A percentile compares a stretch with the other conserved stretches of the same genome.
Conservation (phyloP, 306 rosid genomes). For the Cyamopsis tetragonoloba region DNA sequence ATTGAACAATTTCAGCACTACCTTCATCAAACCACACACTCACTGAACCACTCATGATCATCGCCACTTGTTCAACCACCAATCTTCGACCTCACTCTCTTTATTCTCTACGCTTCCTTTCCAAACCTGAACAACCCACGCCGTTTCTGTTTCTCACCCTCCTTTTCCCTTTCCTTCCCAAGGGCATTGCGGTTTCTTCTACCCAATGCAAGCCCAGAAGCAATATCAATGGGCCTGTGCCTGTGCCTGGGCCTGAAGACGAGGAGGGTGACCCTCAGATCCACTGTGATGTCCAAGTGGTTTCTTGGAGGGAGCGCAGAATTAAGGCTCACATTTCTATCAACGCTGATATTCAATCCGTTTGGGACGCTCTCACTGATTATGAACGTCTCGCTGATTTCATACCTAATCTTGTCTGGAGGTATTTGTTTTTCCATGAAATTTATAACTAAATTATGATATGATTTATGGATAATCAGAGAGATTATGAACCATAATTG, state of each 20-base stretch:
- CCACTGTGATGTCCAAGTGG: slow-evolving; percentile 65
- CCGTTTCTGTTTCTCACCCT: slow-evolving; percentile 23
- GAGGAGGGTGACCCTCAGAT: slow-evolving; percentile 40
- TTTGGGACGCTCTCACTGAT: slow-evolving; percentile 86
- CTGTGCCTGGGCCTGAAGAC: too few species aligned
- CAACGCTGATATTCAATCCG: slow-evolving; percentile 57
- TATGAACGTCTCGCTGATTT: slow-evolving; percentile 85
- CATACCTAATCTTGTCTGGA: slow-evolving; percentile 83
- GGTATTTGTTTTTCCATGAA: slow-evolving; percentile 23
- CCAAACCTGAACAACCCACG: too few species aligned
- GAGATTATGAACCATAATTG: not conserved
- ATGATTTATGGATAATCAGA: not conserved
- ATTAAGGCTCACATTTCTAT: slow-evolving; percentile 54
- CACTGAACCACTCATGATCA: slow-evolving; percentile 41
- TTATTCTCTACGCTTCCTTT: slow-evolving; percentile 8
- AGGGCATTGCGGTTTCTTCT: slow-evolving; percentile 37
- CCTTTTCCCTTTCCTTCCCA: slow-evolving; percentile 17
- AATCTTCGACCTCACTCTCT: slow-evolving; percentile 32
- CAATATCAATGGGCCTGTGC: too few species aligned
- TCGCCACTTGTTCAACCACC: slow-evolving; percentile 36
- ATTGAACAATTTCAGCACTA: too few species aligned
- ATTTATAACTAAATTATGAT: not conserved
- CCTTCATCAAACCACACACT: too few species aligned
- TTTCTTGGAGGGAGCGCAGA: slow-evolving; percentile 84
- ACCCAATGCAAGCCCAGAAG: slow-evolving; percentile 35